Conservation (phyloP, 228 moss, liverwort and hornwort species). For the Sphagnum magellanicum region DNA sequence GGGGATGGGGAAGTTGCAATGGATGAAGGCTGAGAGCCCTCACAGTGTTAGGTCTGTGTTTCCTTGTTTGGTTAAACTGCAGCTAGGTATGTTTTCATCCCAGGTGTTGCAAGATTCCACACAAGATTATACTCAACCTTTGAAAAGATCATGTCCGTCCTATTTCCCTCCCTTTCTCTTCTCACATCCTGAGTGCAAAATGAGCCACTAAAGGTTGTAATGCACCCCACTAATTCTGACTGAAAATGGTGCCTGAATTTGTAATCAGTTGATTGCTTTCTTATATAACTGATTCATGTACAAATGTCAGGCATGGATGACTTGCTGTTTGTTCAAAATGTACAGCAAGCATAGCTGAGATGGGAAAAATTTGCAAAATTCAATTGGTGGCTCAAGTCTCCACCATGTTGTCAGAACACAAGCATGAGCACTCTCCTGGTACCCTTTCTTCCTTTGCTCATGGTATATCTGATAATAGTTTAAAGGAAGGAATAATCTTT, state of each 20-base stretch:
- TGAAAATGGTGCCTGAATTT: no score
- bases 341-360: constrained; percentile 71
- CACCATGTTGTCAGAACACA: constrained; percentile 56
- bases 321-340: no score
- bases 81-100: constrained; percentile 97
- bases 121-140: constrained; percentile 54
- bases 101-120: constrained; percentile 90
- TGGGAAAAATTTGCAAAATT: constrained; percentile 86
- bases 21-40: no score
- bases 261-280: no score
- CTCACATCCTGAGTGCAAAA: not conserved
- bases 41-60: no score
- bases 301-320: no score
- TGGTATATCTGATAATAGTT: no score
- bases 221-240: no score
- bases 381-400: constrained; percentile 87
- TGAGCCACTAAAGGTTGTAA: no score
- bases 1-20: no score
- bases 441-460: not conserved
- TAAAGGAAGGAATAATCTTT: no score
- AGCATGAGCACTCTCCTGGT: constrained; percentile 35
- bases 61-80: constrained; percentile 63
- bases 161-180: not conserved
- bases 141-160: constrained; percentile 61
- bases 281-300: no score